Evolutionary conservation across 2,329 filamentous ascomycete genomes (phyloP).

Genomic region (Aureobasidium namibiae): DNA sequence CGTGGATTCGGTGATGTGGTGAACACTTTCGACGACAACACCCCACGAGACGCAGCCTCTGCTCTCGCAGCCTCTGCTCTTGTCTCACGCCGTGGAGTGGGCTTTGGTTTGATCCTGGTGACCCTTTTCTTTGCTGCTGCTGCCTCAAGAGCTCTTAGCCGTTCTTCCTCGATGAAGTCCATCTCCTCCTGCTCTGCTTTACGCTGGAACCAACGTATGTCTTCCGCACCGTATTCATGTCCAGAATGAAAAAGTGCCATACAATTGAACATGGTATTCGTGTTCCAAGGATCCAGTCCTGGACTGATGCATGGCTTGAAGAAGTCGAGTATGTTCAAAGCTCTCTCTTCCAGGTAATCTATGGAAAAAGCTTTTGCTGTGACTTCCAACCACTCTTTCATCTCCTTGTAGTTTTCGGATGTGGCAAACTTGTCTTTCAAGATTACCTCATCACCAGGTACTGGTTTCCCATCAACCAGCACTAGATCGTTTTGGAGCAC

Average conservation of each 20-base stretch:
- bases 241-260: no score
- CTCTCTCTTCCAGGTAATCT: background rate
- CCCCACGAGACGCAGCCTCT: no score
- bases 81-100: no score
- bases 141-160: no score
- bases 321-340: background rate
- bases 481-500: conserved; percentile 23
- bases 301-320: background rate
- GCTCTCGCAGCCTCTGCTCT: no score
- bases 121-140: no score
- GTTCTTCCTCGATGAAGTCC: no score
- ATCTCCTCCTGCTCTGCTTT: no score
- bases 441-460: conserved; percentile 13
- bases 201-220: no score
- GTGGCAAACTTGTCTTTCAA: conserved; percentile 20
- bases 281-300: background rate
- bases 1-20: no score
- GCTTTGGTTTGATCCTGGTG: no score
- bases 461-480: conserved; percentile 14
- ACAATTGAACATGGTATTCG: background rate
- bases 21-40: no score
- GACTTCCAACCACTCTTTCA: background rate
- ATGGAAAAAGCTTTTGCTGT: background rate
- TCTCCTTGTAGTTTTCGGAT: conserved; percentile 15
- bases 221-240: background rate